Percentiles rank a stretch among this genome's conserved stretches.
These are phyloP conservation scores for Fusarium sp. DNA, from an alignment of 2,329 filamentous ascomycete genomes.

Conservation along the genomic window DNA sequence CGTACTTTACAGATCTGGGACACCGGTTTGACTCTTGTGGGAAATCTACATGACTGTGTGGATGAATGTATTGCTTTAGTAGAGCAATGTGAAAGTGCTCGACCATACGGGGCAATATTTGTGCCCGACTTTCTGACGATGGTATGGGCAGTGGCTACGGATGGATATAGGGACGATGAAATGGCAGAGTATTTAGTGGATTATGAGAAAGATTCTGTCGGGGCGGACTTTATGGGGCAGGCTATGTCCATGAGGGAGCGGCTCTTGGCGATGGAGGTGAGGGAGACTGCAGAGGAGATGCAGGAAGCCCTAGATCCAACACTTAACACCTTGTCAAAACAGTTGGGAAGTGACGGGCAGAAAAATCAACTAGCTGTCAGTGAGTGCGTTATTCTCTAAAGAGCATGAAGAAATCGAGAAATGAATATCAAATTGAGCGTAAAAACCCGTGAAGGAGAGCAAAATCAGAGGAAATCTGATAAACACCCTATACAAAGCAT, in stretches of 20 bases:
- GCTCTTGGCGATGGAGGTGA: conserved; percentile 22
- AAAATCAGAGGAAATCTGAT: neutral
- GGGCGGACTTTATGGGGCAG: conserved; percentile 31
- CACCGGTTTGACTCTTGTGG: neutral
- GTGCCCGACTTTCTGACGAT: conserved; percentile 32
- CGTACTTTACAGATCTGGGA: conserved; percentile 27
- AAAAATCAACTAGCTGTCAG: neutral
- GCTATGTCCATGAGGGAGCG: conserved; percentile 19
- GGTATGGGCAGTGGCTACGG: conserved; percentile 29
- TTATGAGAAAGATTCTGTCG: conserved; percentile 34
- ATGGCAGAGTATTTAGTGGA: conserved; percentile 27
- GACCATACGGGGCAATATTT: conserved; percentile 36
- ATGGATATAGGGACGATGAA: conserved; percentile 19
- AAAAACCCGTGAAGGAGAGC: no score
- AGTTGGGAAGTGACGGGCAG: neutral
- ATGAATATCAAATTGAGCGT: no score
- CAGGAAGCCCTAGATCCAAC: neutral
- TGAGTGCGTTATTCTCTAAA: conserved; percentile 9
- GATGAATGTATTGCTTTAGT: conserved; percentile 32
- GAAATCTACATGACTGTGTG: conserved; percentile 10
- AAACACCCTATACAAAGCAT: no score
- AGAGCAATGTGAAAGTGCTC: conserved; percentile 15
- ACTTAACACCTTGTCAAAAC: neutral
- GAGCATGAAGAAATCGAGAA: rapidly evolving
- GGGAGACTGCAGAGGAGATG: neutral